Conservation (phyloP, 1,139 yeast genomes). For the Pichia sp. region DNA sequence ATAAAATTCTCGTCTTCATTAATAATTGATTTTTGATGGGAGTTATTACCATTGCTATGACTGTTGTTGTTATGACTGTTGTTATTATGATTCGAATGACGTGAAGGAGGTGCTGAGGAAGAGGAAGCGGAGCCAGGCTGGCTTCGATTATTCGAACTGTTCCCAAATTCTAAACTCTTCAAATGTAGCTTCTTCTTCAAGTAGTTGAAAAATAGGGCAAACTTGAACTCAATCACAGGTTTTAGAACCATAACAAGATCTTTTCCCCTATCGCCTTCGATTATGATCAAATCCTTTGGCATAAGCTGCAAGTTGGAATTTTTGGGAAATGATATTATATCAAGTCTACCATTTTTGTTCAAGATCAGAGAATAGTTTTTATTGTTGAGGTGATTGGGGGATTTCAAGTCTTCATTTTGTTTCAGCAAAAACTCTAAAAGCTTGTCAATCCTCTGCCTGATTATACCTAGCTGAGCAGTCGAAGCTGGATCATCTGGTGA, state of each 20-base stretch:
- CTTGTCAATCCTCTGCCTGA: constrained; percentile 43
- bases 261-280: constrained; percentile 94
- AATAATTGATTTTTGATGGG: constrained; percentile 31
- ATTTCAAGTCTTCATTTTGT: constrained; percentile 33
- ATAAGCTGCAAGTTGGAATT: constrained; percentile 56
- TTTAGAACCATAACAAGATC: constrained; percentile 80
- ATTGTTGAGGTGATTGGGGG: constrained; percentile 25
- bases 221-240: constrained; percentile 62
- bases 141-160: constrained; percentile 33
- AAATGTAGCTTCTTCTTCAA: constrained; percentile 72
- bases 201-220: constrained; percentile 78
- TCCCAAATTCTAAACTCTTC: constrained; percentile 63
- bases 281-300: constrained; percentile 79
- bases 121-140: constrained; percentile 31
- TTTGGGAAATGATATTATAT: constrained; percentile 37
- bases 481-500: neutral
- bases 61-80: too few species aligned
- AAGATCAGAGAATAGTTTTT: constrained; percentile 41
- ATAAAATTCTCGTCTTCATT: constrained; percentile 36
- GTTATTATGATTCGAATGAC: constrained; percentile 17
- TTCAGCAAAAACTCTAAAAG: constrained; percentile 29
- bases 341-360: constrained; percentile 56
- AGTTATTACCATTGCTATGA: neutral
- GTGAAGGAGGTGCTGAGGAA: constrained; percentile 14
- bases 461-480: constrained; percentile 4